These are phyloP conservation scores for Piedraia hortae DNA, from an alignment of 2,329 filamentous ascomycete species.

Conservation along the genomic window DNA sequence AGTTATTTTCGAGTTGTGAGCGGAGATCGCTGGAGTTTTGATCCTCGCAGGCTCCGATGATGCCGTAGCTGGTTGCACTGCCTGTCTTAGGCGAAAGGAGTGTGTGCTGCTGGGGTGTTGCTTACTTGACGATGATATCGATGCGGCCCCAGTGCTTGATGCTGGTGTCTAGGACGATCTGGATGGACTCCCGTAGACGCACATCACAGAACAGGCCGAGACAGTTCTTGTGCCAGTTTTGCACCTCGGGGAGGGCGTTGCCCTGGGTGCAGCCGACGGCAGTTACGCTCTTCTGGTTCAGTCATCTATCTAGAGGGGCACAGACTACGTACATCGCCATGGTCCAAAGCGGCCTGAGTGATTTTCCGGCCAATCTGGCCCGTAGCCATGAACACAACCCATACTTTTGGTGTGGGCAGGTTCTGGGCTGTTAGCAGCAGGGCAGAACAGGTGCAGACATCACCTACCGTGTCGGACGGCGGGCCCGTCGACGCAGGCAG, in stretches of 20 bases:
- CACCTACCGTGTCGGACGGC: constrained; percentile 28
- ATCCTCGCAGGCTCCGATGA: constrained; percentile 87
- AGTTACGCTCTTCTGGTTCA: constrained; percentile 57
- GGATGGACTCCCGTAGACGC: constrained; percentile 50
- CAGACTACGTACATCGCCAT: constrained; percentile 20
- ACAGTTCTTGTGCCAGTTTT: constrained; percentile 41
- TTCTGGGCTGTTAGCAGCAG: constrained; percentile 16
- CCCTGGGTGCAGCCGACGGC: constrained; percentile 67
- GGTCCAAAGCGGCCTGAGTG: constrained; percentile 36
- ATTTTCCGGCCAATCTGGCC: constrained; percentile 87
- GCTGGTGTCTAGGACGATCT: constrained; percentile 38
- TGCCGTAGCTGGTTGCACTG: constrained; percentile 68
- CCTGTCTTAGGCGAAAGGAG: too few relatives aligned
- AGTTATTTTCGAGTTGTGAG: constrained; percentile 94
- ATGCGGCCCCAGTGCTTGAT: constrained; percentile 45
- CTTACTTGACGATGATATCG: constrained; percentile 58
- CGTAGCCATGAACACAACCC: constrained; percentile 93
- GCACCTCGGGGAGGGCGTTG: constrained; percentile 44
- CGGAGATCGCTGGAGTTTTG: constrained; percentile 86
- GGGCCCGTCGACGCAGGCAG: constrained; percentile 60
- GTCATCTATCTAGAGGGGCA: constrained; percentile 4
- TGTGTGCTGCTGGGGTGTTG: background rate
- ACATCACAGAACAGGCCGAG: constrained; percentile 76
- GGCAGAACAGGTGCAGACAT: constrained; percentile 25
- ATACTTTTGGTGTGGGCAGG: constrained; percentile 49